Evolutionary conservation across 2,329 filamentous ascomycete genomes (phyloP), one percentile per base, ranked within the genome.

Genomic region (Paramyrothecium roridum): DNA sequence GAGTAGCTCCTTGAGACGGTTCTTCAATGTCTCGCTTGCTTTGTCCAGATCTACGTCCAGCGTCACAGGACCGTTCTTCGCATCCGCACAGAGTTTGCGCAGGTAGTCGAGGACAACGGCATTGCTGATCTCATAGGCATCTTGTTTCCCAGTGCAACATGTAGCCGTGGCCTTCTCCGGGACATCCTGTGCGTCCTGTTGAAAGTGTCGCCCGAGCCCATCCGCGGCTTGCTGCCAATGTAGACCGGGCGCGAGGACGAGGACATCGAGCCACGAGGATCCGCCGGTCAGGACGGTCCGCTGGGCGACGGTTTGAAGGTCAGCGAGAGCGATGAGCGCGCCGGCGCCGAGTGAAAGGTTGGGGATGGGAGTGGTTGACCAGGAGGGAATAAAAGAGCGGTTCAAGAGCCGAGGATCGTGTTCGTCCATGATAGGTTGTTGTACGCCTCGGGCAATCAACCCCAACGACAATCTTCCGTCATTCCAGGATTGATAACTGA

Each of bases 151-250:
- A 6, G 26, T 4, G 26, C 26, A 4, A 10, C 26, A 30, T 4
- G 26, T 6, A 4, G 26, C 26, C 26, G 26, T 30, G 4, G 26
- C 26, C 10, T 30, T 30, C 26, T 4, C 26, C 26, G 26, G 26
- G 6, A 4, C 26, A 30, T 10, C 26, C 26, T 30, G 26, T 10
- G 26, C 6, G 10, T 21, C 30, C 26, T 40, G 69, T 17, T 19
- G 56, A 20, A 51, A 70, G 54, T 78, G 75, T 3, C 73, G 68
- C 56, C 74, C 74, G 17, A 86, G 68, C 1, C 76, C 73, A 13
- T 81, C 74, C 11, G 82, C 82, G 3, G 78, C 75, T 61, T 86
- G 82, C 61, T 87, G 82, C 59, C 80, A 80, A 67, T 87, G 85
- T 52, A 87, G 64, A 0, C 85, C 84, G 0, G 84, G 84, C 2